Evolutionary conservation across 371 early-diverging fungal species (phyloP).

Genomic region (Mortierella sp.): DNA sequence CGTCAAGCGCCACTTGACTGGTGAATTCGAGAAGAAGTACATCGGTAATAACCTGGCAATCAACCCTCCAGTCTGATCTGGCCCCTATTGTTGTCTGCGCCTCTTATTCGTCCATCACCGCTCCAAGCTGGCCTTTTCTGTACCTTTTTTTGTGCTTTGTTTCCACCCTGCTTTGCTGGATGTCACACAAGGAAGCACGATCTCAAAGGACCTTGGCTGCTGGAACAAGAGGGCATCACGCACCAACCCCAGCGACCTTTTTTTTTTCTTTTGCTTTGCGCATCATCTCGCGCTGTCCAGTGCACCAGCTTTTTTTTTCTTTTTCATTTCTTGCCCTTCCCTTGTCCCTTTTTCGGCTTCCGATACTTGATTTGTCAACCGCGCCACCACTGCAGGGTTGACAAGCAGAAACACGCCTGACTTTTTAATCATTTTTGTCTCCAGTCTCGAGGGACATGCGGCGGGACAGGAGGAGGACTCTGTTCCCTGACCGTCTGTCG

Average conservation of each 20-base stretch:
- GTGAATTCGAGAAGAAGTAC: slow-evolving; percentile 99
- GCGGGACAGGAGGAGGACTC: neutral
- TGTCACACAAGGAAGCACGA: neutral
- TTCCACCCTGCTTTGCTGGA: neutral
- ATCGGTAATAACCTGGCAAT: slow-evolving; percentile 82
- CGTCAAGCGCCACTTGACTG: slow-evolving; percentile 99
- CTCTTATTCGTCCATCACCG: neutral
- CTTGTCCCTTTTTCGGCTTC: slow-evolving; percentile 10
- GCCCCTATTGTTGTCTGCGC: neutral
- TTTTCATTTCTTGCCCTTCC: neutral
- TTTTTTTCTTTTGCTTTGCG: neutral
- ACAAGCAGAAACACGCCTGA: neutral
- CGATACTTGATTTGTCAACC: slow-evolving; percentile 14
- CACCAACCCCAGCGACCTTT: neutral
- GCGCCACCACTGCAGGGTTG: neutral
- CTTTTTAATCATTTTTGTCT: neutral
- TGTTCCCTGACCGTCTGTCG: neutral
- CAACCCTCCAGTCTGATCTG: neutral
- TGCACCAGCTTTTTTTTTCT: neutral
- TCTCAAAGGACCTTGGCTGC: slow-evolving; percentile 4
- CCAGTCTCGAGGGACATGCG: neutral
- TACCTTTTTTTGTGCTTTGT: neutral
- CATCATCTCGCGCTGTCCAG: neutral
- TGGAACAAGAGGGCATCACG: neutral
- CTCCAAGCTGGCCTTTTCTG: neutral